Evolutionary conservation across 140 eudicot genomes (phyloP).

Genomic region (Oenanthe javanica): DNA sequence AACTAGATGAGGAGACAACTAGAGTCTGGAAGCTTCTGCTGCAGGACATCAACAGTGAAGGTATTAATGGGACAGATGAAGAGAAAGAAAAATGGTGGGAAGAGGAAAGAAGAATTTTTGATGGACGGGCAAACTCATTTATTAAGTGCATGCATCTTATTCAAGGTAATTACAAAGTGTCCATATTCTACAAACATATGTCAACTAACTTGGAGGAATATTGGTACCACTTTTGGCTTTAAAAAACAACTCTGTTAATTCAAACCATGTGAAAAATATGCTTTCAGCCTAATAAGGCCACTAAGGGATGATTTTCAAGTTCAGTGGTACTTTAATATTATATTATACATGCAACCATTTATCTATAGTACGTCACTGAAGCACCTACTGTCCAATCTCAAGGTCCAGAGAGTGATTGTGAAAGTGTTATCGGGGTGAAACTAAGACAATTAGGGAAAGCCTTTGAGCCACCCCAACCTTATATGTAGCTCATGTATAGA

Average conservation of each 20-base stretch:
- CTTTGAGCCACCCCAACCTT: background rate
- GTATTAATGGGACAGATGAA: slow-evolving; percentile 87
- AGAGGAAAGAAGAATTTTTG: slow-evolving; percentile 78
- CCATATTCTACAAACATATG: background rate
- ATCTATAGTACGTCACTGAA: background rate
- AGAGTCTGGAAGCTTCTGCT: slow-evolving; percentile 90
- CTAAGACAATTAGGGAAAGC: background rate
- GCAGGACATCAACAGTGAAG: slow-evolving; percentile 79
- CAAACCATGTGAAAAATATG: background rate
- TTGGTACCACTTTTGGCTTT: background rate
- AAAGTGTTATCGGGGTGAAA: background rate
- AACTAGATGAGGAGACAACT: slow-evolving; percentile 93
- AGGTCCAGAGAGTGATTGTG: background rate
- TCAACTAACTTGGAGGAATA: background rate
- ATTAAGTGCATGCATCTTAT: slow-evolving; percentile 98
- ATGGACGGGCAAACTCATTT: slow-evolving; percentile 82
- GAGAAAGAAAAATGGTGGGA: slow-evolving; percentile 96
- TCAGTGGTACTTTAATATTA: background rate
- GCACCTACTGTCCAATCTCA: background rate
- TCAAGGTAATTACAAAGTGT: slow-evolving; percentile 48
- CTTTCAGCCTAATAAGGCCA: background rate
- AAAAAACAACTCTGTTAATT: background rate
- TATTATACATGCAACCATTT: background rate
- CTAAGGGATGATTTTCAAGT: background rate
- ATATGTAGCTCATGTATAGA: background rate